A percentile compares a stretch with the other conserved stretches of the same genome.
phyloP scores from a whole-genome alignment of 2,329 filamentous ascomycete species.

The Tricladium varicosporioides region DNA sequence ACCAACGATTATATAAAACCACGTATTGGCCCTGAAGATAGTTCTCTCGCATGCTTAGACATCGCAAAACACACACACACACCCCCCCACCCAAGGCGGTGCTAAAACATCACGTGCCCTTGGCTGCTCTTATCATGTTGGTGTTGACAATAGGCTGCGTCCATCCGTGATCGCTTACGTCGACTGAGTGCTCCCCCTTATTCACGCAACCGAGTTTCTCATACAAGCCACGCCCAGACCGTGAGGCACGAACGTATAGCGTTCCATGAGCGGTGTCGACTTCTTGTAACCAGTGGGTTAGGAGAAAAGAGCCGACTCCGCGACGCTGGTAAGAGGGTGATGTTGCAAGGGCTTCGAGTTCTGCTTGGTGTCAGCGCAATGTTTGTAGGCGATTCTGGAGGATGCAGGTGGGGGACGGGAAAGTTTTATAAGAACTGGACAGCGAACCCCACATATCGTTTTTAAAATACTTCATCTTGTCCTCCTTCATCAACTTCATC shows the following conservation, averaged over 20 bases:
- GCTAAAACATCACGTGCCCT: slow-evolving; percentile 4
- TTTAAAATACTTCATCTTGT: slow-evolving; percentile 9
- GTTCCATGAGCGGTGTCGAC: slow-evolving; percentile 6
- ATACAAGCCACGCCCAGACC: slow-evolving; percentile 5
- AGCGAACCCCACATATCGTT: slow-evolving; percentile 7
- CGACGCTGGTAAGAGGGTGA: slow-evolving; percentile 3
- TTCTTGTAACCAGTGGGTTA: slow-evolving; percentile 8
- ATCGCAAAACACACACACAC: slow-evolving; percentile 3
- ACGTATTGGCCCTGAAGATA: slow-evolving; percentile 3
- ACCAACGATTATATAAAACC: not conserved
- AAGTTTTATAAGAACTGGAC: slow-evolving; percentile 3
- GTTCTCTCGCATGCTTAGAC: slow-evolving; percentile 5
- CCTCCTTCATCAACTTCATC: slow-evolving; percentile 8
- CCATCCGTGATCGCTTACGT: slow-evolving; percentile 6
- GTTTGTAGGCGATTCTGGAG: slow-evolving; percentile 4
- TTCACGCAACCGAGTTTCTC: slow-evolving; percentile 5
- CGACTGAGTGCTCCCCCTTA: slow-evolving; percentile 6
- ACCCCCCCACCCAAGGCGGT: slow-evolving; percentile 1
- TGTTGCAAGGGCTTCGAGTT: slow-evolving; percentile 6
- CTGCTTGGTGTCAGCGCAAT: slow-evolving; percentile 3
- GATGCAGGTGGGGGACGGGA: not conserved
- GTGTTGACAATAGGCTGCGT: slow-evolving; percentile 5
- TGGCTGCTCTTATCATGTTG: slow-evolving; percentile 10
- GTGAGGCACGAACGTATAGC: slow-evolving; percentile 6
- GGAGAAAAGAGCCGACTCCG: slow-evolving; percentile 7